These are phyloP conservation scores for Suillus luteus DNA, from an alignment of 768 basidiomycete genomes.

Conservation along the genomic window DNA sequence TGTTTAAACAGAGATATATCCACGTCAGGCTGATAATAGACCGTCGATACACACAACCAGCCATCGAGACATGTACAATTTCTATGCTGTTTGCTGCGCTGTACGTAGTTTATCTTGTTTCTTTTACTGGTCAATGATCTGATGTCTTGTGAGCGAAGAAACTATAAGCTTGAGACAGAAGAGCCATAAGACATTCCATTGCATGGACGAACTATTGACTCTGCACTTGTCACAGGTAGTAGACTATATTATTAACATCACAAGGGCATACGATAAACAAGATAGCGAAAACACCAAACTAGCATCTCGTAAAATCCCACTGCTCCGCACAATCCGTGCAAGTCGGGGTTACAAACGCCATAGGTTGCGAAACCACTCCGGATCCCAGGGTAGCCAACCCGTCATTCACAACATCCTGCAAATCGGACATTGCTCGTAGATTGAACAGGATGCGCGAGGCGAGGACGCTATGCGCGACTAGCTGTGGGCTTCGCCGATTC, in stretches of 20 bases:
- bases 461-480: slow-evolving; percentile 1
- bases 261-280: neutral
- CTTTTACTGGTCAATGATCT: too few relatives aligned
- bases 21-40: too few relatives aligned
- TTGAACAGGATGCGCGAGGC: slow-evolving; percentile 5
- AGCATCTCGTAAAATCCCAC: neutral
- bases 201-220: neutral
- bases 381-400: neutral
- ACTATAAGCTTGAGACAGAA: too few relatives aligned
- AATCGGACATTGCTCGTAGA: neutral
- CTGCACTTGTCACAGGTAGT: too few relatives aligned
- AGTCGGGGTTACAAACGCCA: neutral
- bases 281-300: neutral
- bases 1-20: too few relatives aligned
- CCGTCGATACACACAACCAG: too few relatives aligned
- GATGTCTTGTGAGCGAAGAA: too few relatives aligned
- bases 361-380: neutral
- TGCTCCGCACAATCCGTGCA: neutral
- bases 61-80: too few relatives aligned
- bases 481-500: neutral
- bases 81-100: too few relatives aligned
- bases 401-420: neutral
- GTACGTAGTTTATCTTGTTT: too few relatives aligned
- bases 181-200: neutral
- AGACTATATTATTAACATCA: neutral